These are phyloP conservation scores for Coemansia sp. DNA, from an alignment of 192 early-diverging fungal species.

Conservation along the genomic window DNA sequence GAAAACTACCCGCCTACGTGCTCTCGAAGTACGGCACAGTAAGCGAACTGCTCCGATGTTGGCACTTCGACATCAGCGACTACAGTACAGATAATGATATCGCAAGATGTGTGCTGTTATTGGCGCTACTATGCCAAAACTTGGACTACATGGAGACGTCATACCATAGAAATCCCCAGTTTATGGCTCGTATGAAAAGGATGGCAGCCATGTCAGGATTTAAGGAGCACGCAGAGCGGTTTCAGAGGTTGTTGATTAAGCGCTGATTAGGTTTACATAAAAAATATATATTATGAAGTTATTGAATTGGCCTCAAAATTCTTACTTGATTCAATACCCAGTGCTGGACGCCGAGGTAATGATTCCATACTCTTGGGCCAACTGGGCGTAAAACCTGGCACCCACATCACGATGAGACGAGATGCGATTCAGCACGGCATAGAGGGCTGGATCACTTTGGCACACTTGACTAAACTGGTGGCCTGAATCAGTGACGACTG, in stretches of 20 bases:
- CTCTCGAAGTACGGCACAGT: neutral
- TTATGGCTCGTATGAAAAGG: neutral
- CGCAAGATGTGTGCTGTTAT: neutral
- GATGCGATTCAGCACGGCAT: conserved; percentile 30
- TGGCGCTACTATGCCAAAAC: neutral
- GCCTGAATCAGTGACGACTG: conserved; percentile 42
- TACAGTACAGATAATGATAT: neutral
- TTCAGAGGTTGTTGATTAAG: neutral
- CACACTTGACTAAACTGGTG: conserved; percentile 23
- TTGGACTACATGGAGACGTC: neutral
- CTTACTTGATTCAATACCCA: neutral
- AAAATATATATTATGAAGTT: neutral
- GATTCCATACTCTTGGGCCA: conserved; percentile 19
- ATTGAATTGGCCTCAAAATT: neutral
- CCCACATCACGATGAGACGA: conserved; percentile 40
- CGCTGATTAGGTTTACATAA: neutral
- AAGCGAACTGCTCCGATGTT: neutral
- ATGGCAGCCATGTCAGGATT: neutral
- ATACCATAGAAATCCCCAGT: neutral
- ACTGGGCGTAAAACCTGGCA: conserved; percentile 12
- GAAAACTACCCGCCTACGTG: neutral
- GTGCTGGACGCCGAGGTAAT: neutral
- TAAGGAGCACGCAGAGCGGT: neutral
- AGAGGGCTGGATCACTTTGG: conserved; percentile 8
- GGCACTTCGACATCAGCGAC: neutral